phyloP scores from a whole-genome alignment of 2,329 filamentous ascomycete species.

The Fusarium aywerte region DNA sequence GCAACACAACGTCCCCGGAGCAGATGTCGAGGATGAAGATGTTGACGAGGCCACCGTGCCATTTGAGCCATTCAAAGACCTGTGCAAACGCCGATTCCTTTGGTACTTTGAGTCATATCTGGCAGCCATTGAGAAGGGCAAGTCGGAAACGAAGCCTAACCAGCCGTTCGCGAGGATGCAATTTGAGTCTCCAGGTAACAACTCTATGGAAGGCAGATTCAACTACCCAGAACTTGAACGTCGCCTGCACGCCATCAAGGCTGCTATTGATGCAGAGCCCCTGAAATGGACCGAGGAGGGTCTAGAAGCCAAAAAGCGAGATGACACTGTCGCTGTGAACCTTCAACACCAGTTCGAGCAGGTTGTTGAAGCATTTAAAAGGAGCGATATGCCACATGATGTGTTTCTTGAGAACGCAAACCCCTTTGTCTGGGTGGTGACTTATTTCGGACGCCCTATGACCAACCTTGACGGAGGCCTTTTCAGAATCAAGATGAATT shows the following conservation, averaged over 20 bases:
- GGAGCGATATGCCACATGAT: slow-evolving; percentile 76
- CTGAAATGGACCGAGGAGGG: slow-evolving; percentile 78
- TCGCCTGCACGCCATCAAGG: slow-evolving; percentile 75
- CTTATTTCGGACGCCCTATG: slow-evolving; percentile 91
- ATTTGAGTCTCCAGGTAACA: slow-evolving; percentile 77
- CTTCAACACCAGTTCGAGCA: slow-evolving; percentile 87
- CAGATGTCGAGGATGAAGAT: slow-evolving; percentile 60
- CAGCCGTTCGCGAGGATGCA: slow-evolving; percentile 81
- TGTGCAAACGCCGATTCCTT: slow-evolving; percentile 90
- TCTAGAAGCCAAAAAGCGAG: slow-evolving; percentile 67
- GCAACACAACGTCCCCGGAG: slow-evolving; percentile 32
- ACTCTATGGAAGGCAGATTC: slow-evolving; percentile 88
- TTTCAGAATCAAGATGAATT: slow-evolving; percentile 80
- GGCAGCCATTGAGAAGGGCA: slow-evolving; percentile 73
- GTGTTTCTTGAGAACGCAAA: slow-evolving; percentile 82
- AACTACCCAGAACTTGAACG: slow-evolving; percentile 79
- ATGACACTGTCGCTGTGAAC: slow-evolving; percentile 81
- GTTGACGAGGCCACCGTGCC: slow-evolving; percentile 65
- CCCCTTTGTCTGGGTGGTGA: slow-evolving; percentile 88
- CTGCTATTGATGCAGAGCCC: slow-evolving; percentile 77
- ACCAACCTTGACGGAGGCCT: slow-evolving; percentile 93
- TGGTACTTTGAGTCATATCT: slow-evolving; percentile 97
- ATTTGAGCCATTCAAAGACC: slow-evolving; percentile 89
- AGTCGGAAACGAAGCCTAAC: slow-evolving; percentile 70
- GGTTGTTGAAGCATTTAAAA: slow-evolving; percentile 78